Conservation (phyloP, 2,329 filamentous ascomycete species). For the Calonectria hongkongensis region DNA sequence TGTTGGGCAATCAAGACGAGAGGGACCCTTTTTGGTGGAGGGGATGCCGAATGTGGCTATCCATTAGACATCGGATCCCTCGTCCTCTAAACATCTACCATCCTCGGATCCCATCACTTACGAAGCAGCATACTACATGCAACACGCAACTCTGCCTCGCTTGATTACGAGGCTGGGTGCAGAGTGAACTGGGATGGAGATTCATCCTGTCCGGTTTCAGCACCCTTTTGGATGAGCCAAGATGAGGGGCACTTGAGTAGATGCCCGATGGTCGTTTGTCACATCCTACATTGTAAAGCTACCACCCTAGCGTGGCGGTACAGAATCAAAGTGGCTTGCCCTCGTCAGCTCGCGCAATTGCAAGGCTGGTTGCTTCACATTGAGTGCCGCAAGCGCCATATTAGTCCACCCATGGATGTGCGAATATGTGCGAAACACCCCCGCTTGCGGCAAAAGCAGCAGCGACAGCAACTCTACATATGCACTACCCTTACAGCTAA, state of each 20-base stretch:
- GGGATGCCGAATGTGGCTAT: conserved; percentile 5
- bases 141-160: conserved; percentile 24
- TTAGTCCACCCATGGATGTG: conserved; percentile 16
- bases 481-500: conserved; percentile 26
- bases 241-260: background rate
- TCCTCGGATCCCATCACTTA: conserved; percentile 13
- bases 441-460: conserved; percentile 26
- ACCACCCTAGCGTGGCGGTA: conserved; percentile 24
- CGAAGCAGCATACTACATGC: conserved; percentile 20
- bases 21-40: conserved; percentile 7
- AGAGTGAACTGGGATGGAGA: conserved; percentile 23
- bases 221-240: background rate
- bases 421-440: conserved; percentile 33
- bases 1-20: background rate
- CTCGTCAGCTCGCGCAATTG: background rate
- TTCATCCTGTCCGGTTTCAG: conserved; percentile 4
- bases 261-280: conserved; percentile 18
- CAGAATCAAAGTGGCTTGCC: conserved; percentile 5
- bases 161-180: conserved; percentile 24
- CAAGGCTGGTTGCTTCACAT: conserved; percentile 17
- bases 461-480: conserved; percentile 30
- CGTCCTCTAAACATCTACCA: conserved; percentile 17
- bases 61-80: background rate
- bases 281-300: conserved; percentile 18
- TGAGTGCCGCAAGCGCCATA: conserved; percentile 23